Base-by-base conservation (phyloP, 2,329 filamentous ascomycete species). In the Arthroderma uncinatum region DNA sequence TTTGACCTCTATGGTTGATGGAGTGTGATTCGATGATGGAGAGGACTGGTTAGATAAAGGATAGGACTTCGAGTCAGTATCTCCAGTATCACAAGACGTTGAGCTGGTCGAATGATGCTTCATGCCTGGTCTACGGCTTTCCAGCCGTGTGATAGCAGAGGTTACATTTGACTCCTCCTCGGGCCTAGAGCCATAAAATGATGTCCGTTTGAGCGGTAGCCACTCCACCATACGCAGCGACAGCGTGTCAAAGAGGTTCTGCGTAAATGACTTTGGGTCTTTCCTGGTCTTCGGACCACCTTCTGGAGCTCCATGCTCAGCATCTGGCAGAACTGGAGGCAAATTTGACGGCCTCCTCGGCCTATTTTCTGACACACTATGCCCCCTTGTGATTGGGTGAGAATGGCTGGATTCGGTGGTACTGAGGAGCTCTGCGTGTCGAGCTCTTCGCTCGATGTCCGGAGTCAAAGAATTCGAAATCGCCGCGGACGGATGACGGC, bases 191-290 rank as follows among this genome's bases (percentile, higher is more conserved):
- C 28, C 53, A 12, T 55, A 30, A 21, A 44, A 55, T 16, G 57
- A n/a, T 1, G 55, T 44, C 44, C 55, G 58, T 52, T 50, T 57
- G 25, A 73, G 63, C n/a, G 74, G 73, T 53, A 76, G 64, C 74
- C 74, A 76, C 61, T 75, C 72, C 7, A 76, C 67, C 70, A 76
- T 73, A 44, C 73, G 67, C 36, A 77, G 59, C 2, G 73, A 70
- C 7, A 75, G 58, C 0, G 76, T 74, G 62, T 78, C 74, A 56
- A 79, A 81, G 0, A 82, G 66, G 59, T 78, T 79, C 62, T 85
- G 83, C 1, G 80, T 79, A 57, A 85, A 81, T 1, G 82, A 84
- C 63, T 81, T 82, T 0, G 76, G 75, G 62, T 85, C 82, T 62
- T 79, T 83, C 52, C 70, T 61, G 19, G 61, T 65, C 42, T 69